Conservation (phyloP, 305 asterid species). For the Rubia occidens region DNA sequence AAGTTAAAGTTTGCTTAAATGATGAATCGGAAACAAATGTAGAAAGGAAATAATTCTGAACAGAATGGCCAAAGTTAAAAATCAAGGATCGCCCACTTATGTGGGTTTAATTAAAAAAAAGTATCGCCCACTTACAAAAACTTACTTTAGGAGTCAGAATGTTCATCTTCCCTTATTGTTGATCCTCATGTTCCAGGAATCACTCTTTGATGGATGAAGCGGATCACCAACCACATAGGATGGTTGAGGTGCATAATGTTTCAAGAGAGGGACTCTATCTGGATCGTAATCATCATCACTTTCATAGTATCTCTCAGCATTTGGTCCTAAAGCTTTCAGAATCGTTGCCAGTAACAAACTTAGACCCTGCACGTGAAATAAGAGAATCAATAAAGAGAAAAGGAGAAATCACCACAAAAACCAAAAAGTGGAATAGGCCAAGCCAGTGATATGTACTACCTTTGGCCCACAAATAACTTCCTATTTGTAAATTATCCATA, state of each 20-base stretch:
- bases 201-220: slow-evolving; percentile 41
- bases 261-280: slow-evolving; percentile 76
- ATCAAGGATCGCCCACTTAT: too few species aligned
- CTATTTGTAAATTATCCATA: too few species aligned
- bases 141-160: not conserved
- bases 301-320: slow-evolving; percentile 64
- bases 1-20: not conserved
- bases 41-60: not conserved
- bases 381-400: not conserved
- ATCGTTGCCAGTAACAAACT: slow-evolving; percentile 62
- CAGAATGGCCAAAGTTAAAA: not conserved
- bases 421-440: not conserved
- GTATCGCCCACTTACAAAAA: not conserved
- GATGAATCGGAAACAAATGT: not conserved
- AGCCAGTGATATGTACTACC: not conserved
- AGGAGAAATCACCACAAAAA: not conserved
- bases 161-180: slow-evolving; percentile 56
- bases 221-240: slow-evolving; percentile 54
- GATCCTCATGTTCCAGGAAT: slow-evolving; percentile 54
- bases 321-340: slow-evolving; percentile 85
- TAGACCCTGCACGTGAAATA: slow-evolving; percentile 47
- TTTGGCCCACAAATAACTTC: too few species aligned
- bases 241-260: slow-evolving; percentile 60
- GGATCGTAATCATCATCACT: slow-evolving; percentile 84
- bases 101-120: too few species aligned